Evolutionary conservation across 345 rosid species (phyloP).

Genomic region (Populus simonii): DNA sequence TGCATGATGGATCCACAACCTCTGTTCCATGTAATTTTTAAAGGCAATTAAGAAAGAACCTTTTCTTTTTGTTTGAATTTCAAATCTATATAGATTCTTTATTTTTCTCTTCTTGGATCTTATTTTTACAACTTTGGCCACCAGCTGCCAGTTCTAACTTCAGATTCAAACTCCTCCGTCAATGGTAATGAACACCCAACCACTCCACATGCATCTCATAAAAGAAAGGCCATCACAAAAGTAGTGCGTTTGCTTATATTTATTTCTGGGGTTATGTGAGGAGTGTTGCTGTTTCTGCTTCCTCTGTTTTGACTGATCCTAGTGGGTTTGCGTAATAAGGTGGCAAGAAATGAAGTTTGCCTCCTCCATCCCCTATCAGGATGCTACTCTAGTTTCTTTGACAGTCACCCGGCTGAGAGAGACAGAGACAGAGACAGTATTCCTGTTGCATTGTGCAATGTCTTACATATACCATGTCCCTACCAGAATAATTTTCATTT

Average conservation of each 20-base stretch:
- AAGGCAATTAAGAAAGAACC: background rate
- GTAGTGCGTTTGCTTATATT: background rate
- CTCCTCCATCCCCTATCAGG: background rate
- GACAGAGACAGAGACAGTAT: background rate
- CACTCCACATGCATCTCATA: conserved; percentile 35
- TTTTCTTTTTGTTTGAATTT: conserved; percentile 22
- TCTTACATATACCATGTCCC: conserved; percentile 19
- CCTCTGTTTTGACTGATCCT: background rate
- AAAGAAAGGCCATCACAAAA: conserved; percentile 1
- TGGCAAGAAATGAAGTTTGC: background rate
- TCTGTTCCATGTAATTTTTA: conserved; percentile 17
- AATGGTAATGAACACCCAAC: conserved; percentile 18
- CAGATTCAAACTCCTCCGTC: conserved; percentile 25
- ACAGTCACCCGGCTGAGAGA: background rate
- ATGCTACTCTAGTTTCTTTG: conserved; percentile 1
- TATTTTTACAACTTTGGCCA: background rate
- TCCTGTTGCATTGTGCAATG: conserved; percentile 11
- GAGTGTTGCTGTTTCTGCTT: background rate
- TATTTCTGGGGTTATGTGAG: background rate
- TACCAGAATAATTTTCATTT: conserved; percentile 4
- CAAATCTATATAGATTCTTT: conserved; percentile 10
- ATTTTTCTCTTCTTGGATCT: background rate
- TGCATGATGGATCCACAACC: conserved; percentile 47
- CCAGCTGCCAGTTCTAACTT: background rate
- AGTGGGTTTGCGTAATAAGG: background rate